Conservation (phyloP, 768 basidiomycete species). For the Suillus hirtellus region DNA sequence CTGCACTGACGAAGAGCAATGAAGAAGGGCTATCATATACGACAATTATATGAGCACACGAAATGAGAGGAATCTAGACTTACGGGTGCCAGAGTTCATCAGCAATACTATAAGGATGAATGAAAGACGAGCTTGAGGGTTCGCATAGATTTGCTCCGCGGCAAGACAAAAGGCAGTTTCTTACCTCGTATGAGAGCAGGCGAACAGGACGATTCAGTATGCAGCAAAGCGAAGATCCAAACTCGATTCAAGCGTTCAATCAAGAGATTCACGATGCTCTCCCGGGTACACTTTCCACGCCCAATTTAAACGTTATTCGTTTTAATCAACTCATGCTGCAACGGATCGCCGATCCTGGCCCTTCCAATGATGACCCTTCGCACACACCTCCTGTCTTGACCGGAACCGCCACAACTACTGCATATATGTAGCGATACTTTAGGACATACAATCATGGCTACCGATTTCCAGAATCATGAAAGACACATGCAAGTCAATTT, state of each 20-base stretch:
- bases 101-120: not conserved
- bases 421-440: not conserved
- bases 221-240: not conserved
- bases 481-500: slow-evolving; percentile 8
- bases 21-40: not conserved
- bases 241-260: slow-evolving; percentile 2
- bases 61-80: not conserved
- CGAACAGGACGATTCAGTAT: not conserved
- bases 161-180: not conserved
- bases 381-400: not conserved
- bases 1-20: not conserved
- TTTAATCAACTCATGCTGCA: not conserved
- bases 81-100: slow-evolving; percentile 6
- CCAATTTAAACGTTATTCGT: not conserved
- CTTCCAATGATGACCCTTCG: not conserved
- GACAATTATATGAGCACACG: not conserved
- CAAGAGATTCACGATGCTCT: slow-evolving; percentile 4
- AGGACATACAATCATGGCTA: not conserved
- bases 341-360: slow-evolving; percentile 7
- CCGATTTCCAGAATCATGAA: slow-evolving; percentile 8
- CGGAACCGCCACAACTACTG: not conserved
- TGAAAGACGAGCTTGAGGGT: not conserved
- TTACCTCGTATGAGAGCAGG: not conserved
- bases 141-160: not conserved
- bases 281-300: not conserved